Evolutionary conservation across 768 basidiomycete genomes (phyloP), one percentile per base, ranked within the genome.

Genomic region (Inosperma sp.): DNA sequence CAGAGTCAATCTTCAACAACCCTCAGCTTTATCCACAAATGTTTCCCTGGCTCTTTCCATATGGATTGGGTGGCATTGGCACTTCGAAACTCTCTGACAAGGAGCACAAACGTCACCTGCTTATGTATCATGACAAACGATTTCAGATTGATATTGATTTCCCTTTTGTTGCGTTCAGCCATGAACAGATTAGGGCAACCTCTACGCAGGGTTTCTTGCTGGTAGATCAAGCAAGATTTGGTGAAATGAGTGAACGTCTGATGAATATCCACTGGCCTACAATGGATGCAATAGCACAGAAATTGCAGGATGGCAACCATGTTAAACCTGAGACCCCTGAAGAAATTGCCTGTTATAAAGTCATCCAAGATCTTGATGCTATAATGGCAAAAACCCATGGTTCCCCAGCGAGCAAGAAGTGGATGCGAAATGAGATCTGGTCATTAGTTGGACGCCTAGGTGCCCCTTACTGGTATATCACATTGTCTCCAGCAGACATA

Each of bases 361-460:
- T 75, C 0, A 42, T 75, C 1, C 16, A 54, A 8, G 61, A 70
- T 30, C 21, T 74, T 0, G 68, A 75, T 46, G 58, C 62, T 31
- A 56, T 75, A 1, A 59, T 53, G 5, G 63, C 60, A 1, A 56
- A 65, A 17, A 63, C 68, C 1, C 31, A 56, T 21, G 65, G 67
- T 0, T 70, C 68, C 1, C 61, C 30, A n/a, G n/a, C n/a, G n/a
- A n/a, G n/a, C n/a, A n/a, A n/a, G n/a, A n/a, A n/a, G n/a, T n/a
- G n/a, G n/a, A 57, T 61, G 59, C 27, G 57, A 2, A 65, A 61
- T 56, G 63, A 71, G 34, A 62, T 66, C 2, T 66, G 60, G 64
- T 66, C 65, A 3, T 25, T 60, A 1, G 52, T 61, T 26, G 48
- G 25, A 1, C 51, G 51, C n/a, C n/a, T n/a, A n/a, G n/a, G n/a